Evolutionary conservation across 768 basidiomycete species (phyloP).

Genomic region (Leucocoprinus birnbaumii): DNA sequence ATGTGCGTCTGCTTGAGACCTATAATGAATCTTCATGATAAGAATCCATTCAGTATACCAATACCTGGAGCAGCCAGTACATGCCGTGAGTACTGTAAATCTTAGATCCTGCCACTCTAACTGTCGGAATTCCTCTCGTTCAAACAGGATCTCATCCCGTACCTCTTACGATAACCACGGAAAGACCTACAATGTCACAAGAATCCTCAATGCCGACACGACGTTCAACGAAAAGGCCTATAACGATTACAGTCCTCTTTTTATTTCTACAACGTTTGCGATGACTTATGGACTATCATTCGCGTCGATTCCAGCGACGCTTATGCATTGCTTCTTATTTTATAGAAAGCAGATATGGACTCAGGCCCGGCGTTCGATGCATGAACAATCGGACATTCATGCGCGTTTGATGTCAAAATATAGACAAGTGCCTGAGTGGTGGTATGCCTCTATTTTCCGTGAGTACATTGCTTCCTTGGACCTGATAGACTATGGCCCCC

Average conservation of each 20-base stretch:
- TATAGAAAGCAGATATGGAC: conserved; percentile 74
- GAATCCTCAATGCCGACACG: conserved; percentile 47
- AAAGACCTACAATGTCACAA: conserved; percentile 48
- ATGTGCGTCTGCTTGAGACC: conserved; percentile 28
- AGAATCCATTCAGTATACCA: conserved; percentile 43
- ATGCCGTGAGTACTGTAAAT: conserved; percentile 44
- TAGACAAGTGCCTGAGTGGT: conserved; percentile 76
- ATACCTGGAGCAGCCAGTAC: conserved; percentile 52
- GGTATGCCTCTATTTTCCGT: conserved; percentile 64
- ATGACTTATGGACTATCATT: conserved; percentile 78
- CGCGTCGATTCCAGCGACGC: conserved; percentile 69
- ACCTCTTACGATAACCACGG: conserved; percentile 63
- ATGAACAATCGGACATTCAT: conserved; percentile 80
- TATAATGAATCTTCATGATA: background rate
- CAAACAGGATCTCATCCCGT: conserved; percentile 49
- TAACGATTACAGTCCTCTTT: conserved; percentile 53
- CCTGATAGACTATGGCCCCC: too few relatives aligned
- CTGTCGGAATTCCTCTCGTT: too few relatives aligned
- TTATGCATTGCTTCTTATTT: conserved; percentile 65
- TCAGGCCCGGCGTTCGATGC: conserved; percentile 62
- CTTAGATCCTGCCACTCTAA: background rate
- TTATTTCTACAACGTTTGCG: conserved; percentile 68
- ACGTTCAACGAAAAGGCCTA: conserved; percentile 54
- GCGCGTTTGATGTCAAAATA: conserved; percentile 76
- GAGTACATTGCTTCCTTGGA: too few relatives aligned